phyloP scores from a whole-genome alignment of 805 yeast species.

The Lipomyces yamanashiensis region DNA sequence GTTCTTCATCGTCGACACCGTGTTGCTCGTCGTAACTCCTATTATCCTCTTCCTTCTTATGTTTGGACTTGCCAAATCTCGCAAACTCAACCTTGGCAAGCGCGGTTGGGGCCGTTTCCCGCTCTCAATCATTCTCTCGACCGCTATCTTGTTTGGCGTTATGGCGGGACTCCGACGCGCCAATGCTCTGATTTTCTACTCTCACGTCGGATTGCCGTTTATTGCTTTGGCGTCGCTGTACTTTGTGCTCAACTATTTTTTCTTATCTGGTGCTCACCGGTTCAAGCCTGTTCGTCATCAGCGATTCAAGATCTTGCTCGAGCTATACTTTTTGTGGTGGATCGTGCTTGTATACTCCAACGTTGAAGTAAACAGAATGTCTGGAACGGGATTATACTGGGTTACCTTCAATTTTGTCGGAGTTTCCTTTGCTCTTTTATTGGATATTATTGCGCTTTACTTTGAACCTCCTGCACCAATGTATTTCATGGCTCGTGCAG shows the following conservation, averaged over 20 bases:
- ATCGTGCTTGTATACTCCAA: constrained; percentile 56
- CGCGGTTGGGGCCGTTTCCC: constrained; percentile 62
- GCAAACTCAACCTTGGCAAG: constrained; percentile 47
- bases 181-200: constrained; percentile 59
- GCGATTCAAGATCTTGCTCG: constrained; percentile 61
- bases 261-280: constrained; percentile 54
- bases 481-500: constrained; percentile 37
- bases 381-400: constrained; percentile 55
- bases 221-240: constrained; percentile 54
- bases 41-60: constrained; percentile 54
- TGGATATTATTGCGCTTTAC: constrained; percentile 33
- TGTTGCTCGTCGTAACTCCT: constrained; percentile 61
- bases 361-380: constrained; percentile 52
- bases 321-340: constrained; percentile 65
- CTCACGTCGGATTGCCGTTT: constrained; percentile 56
- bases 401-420: constrained; percentile 44
- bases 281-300: constrained; percentile 59
- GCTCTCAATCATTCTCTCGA: constrained; percentile 56
- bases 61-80: constrained; percentile 35
- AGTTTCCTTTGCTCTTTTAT: constrained; percentile 33
- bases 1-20: constrained; percentile 58
- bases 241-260: constrained; percentile 59
- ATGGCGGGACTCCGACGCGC: constrained; percentile 50
- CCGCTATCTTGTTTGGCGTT: constrained; percentile 46
- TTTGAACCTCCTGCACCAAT: constrained; percentile 37